Conservation (phyloP, 257 asterid species). For the Primulina tabacum region DNA sequence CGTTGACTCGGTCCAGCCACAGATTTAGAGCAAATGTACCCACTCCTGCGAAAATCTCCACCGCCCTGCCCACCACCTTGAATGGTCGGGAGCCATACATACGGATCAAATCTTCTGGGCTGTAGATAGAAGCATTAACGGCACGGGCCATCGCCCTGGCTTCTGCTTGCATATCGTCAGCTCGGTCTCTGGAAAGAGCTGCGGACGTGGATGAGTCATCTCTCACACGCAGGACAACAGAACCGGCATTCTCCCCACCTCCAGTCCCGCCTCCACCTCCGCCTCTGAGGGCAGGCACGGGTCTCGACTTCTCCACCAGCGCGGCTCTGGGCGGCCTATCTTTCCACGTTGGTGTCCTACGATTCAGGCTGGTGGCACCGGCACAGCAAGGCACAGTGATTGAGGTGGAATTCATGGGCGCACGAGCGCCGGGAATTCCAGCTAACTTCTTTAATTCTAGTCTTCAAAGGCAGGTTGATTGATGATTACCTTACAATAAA, state of each 20-base stretch:
- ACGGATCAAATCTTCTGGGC: conserved; percentile 48
- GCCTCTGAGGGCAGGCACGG: conserved; percentile 41
- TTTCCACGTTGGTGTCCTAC: conserved; percentile 25
- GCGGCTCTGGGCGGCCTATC: conserved; percentile 45
- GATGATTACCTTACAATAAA: too few relatives aligned
- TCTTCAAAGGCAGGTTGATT: too few relatives aligned
- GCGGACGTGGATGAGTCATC: conserved; percentile 31
- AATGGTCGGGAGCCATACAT: conserved; percentile 76
- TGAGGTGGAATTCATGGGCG: conserved; percentile 32
- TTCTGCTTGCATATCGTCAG: conserved; percentile 93
- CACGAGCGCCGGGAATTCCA: background rate
- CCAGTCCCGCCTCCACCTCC: conserved; percentile 34
- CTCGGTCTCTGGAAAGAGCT: conserved; percentile 55
- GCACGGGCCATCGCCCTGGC: conserved; percentile 92
- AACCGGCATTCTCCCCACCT: conserved; percentile 25
- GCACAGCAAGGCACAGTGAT: conserved; percentile 30
- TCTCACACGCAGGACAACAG: conserved; percentile 28
- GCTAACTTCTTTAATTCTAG: background rate
- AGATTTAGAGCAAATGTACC: conserved; percentile 70
- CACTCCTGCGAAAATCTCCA: conserved; percentile 59
- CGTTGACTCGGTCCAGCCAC: conserved; percentile 72
- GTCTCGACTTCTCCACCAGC: conserved; percentile 64
- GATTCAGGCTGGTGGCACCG: conserved; percentile 20
- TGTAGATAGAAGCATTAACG: conserved; percentile 69
- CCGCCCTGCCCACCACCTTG: conserved; percentile 65